Conservation (phyloP, 1,284 basidiomycete genomes). For the Fomitiporia mediterranea region DNA sequence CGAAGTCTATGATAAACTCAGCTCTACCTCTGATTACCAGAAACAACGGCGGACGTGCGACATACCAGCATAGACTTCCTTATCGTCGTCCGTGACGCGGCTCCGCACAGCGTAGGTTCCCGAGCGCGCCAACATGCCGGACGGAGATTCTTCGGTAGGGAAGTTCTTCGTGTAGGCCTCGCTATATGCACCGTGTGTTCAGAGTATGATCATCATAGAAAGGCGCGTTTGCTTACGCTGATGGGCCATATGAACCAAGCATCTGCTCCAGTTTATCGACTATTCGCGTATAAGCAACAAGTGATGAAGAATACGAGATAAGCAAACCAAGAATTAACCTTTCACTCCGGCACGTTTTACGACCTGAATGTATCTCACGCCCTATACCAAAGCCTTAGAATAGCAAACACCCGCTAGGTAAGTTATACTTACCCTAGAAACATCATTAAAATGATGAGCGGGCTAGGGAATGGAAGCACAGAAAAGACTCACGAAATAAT, state of each 20-base stretch:
- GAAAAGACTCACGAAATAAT: slow-evolving; percentile 66
- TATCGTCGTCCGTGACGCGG: slow-evolving; percentile 82
- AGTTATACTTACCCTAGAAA: neutral
- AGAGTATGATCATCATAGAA: neutral
- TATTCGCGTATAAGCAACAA: slow-evolving; percentile 32
- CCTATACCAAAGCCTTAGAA: slow-evolving; percentile 37
- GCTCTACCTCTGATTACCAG: too few species aligned
- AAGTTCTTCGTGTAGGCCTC: slow-evolving; percentile 66
- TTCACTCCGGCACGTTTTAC: slow-evolving; percentile 72
- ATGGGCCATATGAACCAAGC: slow-evolving; percentile 83
- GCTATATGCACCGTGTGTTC: slow-evolving; percentile 26
- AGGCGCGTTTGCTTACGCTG: slow-evolving; percentile 30
- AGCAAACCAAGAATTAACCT: slow-evolving; percentile 52
- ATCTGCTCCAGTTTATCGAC: slow-evolving; percentile 89
- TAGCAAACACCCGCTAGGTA: neutral
- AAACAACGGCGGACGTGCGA: slow-evolving; percentile 14
- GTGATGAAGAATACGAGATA: too few species aligned
- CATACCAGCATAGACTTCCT: slow-evolving; percentile 68
- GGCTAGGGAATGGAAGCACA: neutral
- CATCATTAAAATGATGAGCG: neutral
- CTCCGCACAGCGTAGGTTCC: slow-evolving; percentile 75
- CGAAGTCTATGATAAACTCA: slow-evolving; percentile 59
- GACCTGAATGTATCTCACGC: slow-evolving; percentile 80
- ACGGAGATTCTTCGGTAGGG: slow-evolving; percentile 73
- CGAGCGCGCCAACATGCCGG: slow-evolving; percentile 75